Evolutionary conservation across 2,329 filamentous ascomycete genomes (phyloP).

Genomic region (Aureobasidium mangrovei): DNA sequence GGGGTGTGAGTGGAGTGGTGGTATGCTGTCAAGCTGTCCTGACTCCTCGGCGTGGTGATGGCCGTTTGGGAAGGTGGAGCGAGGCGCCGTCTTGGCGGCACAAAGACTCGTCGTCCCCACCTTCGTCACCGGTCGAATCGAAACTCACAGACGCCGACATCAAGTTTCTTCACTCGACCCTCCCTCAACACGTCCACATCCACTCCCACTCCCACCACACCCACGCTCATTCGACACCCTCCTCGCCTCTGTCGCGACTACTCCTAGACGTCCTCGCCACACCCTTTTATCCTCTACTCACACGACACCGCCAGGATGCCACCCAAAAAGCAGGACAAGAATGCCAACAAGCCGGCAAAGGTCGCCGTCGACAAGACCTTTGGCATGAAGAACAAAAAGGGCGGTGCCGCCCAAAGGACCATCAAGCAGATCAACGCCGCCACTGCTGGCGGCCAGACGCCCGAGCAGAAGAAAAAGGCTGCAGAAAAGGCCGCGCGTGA

Average conservation of each 20-base stretch:
- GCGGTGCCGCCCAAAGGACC: slow-evolving; percentile 76
- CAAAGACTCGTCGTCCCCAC: not conserved
- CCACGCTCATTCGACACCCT: slow-evolving; percentile 5
- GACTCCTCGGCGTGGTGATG: too few relatives aligned
- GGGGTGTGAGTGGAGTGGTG: too few relatives aligned
- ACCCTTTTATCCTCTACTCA: not conserved
- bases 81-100: not conserved
- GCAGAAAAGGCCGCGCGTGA: slow-evolving; percentile 58
- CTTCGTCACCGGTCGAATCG: slow-evolving; percentile 1
- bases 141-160: too few relatives aligned
- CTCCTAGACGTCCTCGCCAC: slow-evolving; percentile 12
- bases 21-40: not conserved
- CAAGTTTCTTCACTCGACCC: not conserved
- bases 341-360: slow-evolving; percentile 47
- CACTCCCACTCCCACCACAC: not conserved
- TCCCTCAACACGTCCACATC: not conserved
- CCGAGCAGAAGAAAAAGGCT: slow-evolving; percentile 77
- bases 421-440: slow-evolving; percentile 77
- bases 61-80: not conserved
- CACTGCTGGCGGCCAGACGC: slow-evolving; percentile 63
- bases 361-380: slow-evolving; percentile 90
- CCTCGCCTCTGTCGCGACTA: not conserved
- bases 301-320: slow-evolving; percentile 51
- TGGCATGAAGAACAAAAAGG: slow-evolving; percentile 99
- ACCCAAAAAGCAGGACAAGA: slow-evolving; percentile 57